Evolutionary conservation across 352 stramenopile genomes (phyloP).

Genomic region (Globisporangium takayamanum): DNA sequence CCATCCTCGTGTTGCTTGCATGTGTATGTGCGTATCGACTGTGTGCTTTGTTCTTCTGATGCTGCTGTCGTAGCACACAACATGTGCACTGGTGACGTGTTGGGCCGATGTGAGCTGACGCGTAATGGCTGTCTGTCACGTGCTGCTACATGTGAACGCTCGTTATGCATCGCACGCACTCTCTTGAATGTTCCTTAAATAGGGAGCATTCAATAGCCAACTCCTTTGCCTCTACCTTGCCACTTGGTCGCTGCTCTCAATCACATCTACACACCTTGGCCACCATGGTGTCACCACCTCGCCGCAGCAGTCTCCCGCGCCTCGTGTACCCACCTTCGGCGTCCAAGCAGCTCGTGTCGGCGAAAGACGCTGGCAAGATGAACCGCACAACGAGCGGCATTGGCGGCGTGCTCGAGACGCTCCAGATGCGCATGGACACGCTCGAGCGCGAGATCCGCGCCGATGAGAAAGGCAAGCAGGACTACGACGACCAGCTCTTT

Average conservation of each 20-base stretch:
- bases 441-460: conserved; percentile 64
- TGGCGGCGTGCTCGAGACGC: conserved; percentile 47
- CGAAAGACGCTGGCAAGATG: conserved; percentile 58
- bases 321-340: conserved; percentile 37
- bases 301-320: conserved; percentile 25
- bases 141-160: too few species aligned
- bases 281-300: background rate
- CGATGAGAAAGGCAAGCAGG: conserved; percentile 71
- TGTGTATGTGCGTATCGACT: too few species aligned
- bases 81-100: too few species aligned
- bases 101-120: too few species aligned
- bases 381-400: conserved; percentile 71
- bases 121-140: too few species aligned
- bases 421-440: conserved; percentile 52
- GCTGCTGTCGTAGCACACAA: too few species aligned
- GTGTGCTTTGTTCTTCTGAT: too few species aligned
- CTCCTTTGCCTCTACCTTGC: background rate
- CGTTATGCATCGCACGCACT: too few species aligned
- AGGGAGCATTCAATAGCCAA: background rate
- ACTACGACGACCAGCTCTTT: conserved; percentile 75
- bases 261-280: too few species aligned
- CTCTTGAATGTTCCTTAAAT: too few species aligned
- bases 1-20: too few species aligned
- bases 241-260: too few species aligned
- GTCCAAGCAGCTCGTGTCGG: conserved; percentile 35